Base-by-base conservation (phyloP, 192 early-diverging fungal species). In the Gorgonomyces haynaldii region DNA sequence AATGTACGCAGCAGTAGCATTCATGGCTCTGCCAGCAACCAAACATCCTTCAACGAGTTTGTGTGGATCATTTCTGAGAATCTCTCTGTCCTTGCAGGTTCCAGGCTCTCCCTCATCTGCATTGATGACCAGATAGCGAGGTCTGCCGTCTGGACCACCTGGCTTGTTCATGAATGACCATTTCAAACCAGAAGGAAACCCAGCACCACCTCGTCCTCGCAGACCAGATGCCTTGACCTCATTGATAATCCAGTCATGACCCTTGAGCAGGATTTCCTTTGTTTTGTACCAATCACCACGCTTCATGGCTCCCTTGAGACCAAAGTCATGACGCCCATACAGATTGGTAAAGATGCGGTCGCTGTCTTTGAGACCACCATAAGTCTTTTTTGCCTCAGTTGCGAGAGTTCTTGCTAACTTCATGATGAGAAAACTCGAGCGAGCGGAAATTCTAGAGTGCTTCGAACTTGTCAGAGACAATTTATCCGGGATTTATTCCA, bases 111-210 rank as follows among this genome's bases (percentile, higher is more conserved):
- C 95, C 64, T 98, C 95, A 53, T 98, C 91, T 45, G 91, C 90
- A 64, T 98, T 98, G 56, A 98, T 82, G 20, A 96, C 91, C 61
- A 98, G 76, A 63, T 96, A 98, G 21, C 87, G 79, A 24, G 95
- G 76, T 39, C 72, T 64, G 22, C 67, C 67, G 37, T 75, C 72
- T 3, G 68, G 71, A 28, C 66, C 67, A 21, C 72, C 72, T 2
- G 92, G 60, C 76, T 98, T 98, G 69, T 94, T 95, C 92, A 98
- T 94, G 63, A 98, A 98, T 59, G 82, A 87, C 92, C 95, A 96
- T 69, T 98, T 98, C 38, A 98, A 76, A 37, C 95, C 95, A 7
- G 91, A 86, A 8, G 95, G 90, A 67, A 98, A 98, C 27, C 95
- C 95, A 45, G 92, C 95, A 57, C 92, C 95, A 58, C 92, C 95